A percentile compares a stretch with the other conserved stretches of the same genome.
Conservation (phyloP, 768 basidiomycete species). For the Tulasnella sp. region DNA sequence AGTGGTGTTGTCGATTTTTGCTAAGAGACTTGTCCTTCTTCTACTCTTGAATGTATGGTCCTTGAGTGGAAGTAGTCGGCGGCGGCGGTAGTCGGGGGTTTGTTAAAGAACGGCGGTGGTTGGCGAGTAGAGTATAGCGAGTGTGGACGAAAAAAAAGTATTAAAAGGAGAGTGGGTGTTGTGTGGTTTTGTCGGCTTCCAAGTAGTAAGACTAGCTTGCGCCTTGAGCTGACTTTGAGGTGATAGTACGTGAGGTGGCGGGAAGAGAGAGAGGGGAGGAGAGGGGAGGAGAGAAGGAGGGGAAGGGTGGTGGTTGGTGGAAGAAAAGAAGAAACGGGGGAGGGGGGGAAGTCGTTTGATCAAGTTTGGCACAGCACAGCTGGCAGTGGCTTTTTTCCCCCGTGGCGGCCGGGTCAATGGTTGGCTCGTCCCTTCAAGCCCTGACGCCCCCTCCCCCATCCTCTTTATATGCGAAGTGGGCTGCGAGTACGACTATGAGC, state of each 20-base stretch:
- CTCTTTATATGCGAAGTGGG: not conserved
- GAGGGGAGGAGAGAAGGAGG: not conserved
- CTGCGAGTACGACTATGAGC: not conserved
- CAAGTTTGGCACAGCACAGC: constrained; percentile 7
- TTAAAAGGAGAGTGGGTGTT: constrained; percentile 8
- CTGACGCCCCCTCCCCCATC: not conserved
- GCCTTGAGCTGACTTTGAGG: not conserved
- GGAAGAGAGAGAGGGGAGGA: not conserved
- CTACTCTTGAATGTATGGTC: constrained; percentile 11
- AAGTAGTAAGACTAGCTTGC: not conserved
- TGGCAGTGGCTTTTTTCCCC: constrained; percentile 7
- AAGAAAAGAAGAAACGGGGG: constrained; percentile 4
- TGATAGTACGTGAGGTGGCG: not conserved
- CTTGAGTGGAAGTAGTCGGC: constrained; percentile 8
- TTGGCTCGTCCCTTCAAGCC: not conserved
- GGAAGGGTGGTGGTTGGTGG: not conserved
- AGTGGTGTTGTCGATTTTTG: not conserved
- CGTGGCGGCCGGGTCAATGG: not conserved
- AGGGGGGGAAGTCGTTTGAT: constrained; percentile 2
- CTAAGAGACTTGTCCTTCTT: constrained; percentile 2
- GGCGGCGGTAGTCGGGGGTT: not conserved
- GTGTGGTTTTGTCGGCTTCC: not conserved
- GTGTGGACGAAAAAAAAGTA: not conserved
- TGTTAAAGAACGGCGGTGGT: not conserved
- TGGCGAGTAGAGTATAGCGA: constrained; percentile 2